Evolutionary conservation across 2,329 filamentous ascomycete species (phyloP).

Genomic region (Chrysosporium queenslandicum): DNA sequence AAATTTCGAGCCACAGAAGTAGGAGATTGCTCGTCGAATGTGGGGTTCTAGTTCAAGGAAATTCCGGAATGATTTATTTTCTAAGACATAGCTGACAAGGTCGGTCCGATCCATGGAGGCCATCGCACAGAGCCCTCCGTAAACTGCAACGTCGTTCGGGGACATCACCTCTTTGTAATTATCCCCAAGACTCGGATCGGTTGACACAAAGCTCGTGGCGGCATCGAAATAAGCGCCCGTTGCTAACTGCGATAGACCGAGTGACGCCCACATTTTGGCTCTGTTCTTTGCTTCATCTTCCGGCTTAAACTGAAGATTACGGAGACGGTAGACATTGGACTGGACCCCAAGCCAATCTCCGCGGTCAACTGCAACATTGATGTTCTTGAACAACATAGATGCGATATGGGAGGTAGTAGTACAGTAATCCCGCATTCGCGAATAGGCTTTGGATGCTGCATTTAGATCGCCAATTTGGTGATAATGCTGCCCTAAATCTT

Average conservation of each 20-base stretch:
- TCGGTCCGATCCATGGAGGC: constrained; percentile 76
- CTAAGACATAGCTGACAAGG: constrained; percentile 65
- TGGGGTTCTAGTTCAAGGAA: constrained; percentile 91
- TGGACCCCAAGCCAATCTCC: constrained; percentile 64
- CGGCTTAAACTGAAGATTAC: constrained; percentile 44
- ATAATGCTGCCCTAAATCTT: constrained; percentile 78
- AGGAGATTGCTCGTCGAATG: constrained; percentile 77
- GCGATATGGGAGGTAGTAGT: constrained; percentile 73
- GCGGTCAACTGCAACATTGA: constrained; percentile 64
- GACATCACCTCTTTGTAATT: constrained; percentile 63
- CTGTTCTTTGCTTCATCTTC: constrained; percentile 50
- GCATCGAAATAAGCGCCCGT: constrained; percentile 53
- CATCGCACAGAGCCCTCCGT: constrained; percentile 80
- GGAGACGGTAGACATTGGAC: constrained; percentile 49
- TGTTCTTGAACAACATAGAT: constrained; percentile 69
- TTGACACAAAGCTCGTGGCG: constrained; percentile 58
- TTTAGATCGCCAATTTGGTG: constrained; percentile 66
- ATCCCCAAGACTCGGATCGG: constrained; percentile 48
- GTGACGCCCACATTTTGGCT: constrained; percentile 56
- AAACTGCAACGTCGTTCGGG: constrained; percentile 81
- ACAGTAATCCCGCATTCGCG: constrained; percentile 82
- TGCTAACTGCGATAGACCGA: constrained; percentile 52
- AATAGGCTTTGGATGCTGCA: constrained; percentile 65
- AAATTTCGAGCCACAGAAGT: constrained; percentile 87
- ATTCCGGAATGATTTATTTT: constrained; percentile 68